These are phyloP conservation scores for Entomortierella beljakovae DNA, from an alignment of 192 early-diverging fungal genomes.

Conservation along the genomic window DNA sequence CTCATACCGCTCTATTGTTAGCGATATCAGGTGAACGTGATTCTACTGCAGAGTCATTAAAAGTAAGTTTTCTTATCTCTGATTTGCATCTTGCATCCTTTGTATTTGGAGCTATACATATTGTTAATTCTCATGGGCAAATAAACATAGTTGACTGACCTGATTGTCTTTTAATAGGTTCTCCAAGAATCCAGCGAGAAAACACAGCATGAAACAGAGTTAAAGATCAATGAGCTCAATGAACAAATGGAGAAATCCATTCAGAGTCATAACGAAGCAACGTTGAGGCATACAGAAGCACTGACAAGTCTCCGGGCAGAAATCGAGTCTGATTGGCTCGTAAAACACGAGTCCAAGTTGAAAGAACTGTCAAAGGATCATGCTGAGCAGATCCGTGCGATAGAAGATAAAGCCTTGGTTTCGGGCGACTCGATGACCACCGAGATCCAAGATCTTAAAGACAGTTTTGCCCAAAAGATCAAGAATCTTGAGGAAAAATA, in stretches of 20 bases:
- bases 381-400: slow-evolving; percentile 2
- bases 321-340: slow-evolving; percentile 26
- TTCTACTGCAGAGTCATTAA: slow-evolving; percentile 8
- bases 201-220: slow-evolving; percentile 22
- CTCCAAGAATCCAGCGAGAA: slow-evolving; percentile 30
- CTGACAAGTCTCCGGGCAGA: slow-evolving; percentile 20
- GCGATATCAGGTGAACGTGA: slow-evolving; percentile 31
- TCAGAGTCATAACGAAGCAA: slow-evolving; percentile 5
- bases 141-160: neutral
- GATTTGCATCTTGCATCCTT: too few relatives aligned
- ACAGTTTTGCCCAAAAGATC: slow-evolving; percentile 29
- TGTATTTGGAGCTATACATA: too few relatives aligned
- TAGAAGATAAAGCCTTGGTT: neutral
- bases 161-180: neutral
- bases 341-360: slow-evolving; percentile 22
- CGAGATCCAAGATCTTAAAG: slow-evolving; percentile 30
- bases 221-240: slow-evolving; percentile 20
- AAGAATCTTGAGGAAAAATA: slow-evolving; percentile 25
- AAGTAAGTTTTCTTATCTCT: slow-evolving; percentile 37
- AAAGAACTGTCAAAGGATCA: slow-evolving; percentile 24
- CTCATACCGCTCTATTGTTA: slow-evolving; percentile 13
- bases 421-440: slow-evolving; percentile 10
- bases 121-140: neutral
- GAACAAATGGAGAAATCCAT: slow-evolving; percentile 10
- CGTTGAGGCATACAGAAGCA: slow-evolving; percentile 22